Conservation (phyloP, 139 green algal species). For the Axilococcus clingmanii region DNA sequence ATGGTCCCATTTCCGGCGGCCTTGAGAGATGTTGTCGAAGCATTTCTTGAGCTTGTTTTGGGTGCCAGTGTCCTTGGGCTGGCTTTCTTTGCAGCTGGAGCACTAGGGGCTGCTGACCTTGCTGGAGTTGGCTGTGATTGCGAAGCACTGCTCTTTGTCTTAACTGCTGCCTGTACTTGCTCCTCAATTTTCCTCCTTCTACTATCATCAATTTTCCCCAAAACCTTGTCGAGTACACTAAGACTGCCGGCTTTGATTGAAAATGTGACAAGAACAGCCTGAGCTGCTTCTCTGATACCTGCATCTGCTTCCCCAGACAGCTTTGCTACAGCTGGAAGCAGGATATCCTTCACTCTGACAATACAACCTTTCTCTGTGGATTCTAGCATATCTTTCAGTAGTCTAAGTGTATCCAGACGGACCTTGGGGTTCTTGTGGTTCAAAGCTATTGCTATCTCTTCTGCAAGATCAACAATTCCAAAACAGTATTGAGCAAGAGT, state of each 20-base stretch:
- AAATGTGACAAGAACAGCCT: constrained; percentile 55
- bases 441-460: constrained; percentile 49
- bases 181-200: constrained; percentile 72
- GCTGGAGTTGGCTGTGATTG: neutral
- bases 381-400: constrained; percentile 36
- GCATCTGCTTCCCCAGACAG: constrained; percentile 54
- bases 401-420: constrained; percentile 47
- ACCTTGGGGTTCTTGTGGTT: constrained; percentile 76
- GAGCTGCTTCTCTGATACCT: constrained; percentile 57
- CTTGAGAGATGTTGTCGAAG: neutral
- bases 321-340: constrained; percentile 55
- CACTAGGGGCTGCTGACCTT: neutral
- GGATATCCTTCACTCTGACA: constrained; percentile 11
- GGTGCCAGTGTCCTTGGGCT: neutral
- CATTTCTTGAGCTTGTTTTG: neutral
- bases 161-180: constrained; percentile 38
- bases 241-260: constrained; percentile 42
- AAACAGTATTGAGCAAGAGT: constrained; percentile 47
- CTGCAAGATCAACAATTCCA: constrained; percentile 52
- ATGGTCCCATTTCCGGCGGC: neutral
- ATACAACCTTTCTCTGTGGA: constrained; percentile 9
- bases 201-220: constrained; percentile 56
- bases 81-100: neutral
- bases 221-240: constrained; percentile 13
- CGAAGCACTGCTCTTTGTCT: neutral